A percentile compares a stretch with the other conserved stretches of the same genome.
Conservation (phyloP, 495 filamentous ascomycete species). For the Tetracladium marchalianum region DNA sequence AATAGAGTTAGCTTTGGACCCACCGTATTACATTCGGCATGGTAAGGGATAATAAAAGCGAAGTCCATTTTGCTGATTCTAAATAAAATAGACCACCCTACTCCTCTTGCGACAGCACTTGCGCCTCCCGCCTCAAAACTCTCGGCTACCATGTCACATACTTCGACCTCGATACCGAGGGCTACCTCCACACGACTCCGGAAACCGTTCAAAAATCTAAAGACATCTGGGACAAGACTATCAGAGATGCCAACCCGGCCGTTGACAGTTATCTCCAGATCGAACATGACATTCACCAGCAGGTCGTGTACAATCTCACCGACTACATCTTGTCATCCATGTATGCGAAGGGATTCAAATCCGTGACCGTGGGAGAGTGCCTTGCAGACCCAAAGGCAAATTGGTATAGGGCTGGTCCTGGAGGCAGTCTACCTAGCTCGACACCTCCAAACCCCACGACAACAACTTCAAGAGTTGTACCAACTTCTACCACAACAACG, state of each 20-base stretch:
- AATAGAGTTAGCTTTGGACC: no score
- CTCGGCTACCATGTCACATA: conserved; percentile 65
- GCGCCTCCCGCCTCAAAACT: conserved; percentile 41
- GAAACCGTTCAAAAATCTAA: conserved; percentile 62
- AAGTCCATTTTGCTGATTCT: conserved; percentile 1
- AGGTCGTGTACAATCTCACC: conserved; percentile 68
- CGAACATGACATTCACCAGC: conserved; percentile 69
- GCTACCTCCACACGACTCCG: conserved; percentile 56
- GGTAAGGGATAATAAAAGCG: background rate
- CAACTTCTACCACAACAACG: background rate
- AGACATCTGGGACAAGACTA: conserved; percentile 54
- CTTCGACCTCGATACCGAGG: conserved; percentile 73
- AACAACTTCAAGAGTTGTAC: conserved; percentile 18
- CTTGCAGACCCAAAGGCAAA: conserved; percentile 56
- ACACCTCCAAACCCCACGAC: no score
- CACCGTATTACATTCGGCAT: no score
- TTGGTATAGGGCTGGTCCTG: conserved; percentile 51
- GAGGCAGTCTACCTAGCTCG: no score
- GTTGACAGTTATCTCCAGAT: conserved; percentile 53
- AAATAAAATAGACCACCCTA: conserved; percentile 48
- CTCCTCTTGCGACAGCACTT: conserved; percentile 56
- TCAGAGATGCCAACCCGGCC: conserved; percentile 35
- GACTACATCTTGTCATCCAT: conserved; percentile 59
- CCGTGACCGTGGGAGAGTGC: conserved; percentile 67
- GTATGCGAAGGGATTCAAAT: conserved; percentile 45